Percentiles rank a stretch among this genome's conserved stretches.
Conservation (phyloP, 305 asterid genomes). For the Rubia peregrina region DNA sequence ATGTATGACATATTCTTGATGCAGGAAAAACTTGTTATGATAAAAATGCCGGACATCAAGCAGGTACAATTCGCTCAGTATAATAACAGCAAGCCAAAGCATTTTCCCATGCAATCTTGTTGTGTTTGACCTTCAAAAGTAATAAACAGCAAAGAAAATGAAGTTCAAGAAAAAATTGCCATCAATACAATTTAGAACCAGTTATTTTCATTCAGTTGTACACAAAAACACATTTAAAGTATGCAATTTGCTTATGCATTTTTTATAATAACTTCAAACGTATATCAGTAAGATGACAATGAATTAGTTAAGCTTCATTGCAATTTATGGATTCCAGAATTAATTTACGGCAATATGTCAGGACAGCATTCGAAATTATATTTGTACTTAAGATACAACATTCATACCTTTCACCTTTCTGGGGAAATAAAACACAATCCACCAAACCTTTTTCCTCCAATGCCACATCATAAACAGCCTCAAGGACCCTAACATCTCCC, state of each 20-base stretch:
- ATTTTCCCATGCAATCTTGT: neutral
- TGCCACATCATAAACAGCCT: conserved; percentile 58
- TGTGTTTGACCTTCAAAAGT: neutral
- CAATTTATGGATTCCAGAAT: no score
- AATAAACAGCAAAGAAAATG: neutral
- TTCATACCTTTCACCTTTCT: conserved; percentile 72
- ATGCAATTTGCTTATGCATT: neutral
- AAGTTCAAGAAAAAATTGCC: neutral
- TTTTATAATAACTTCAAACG: neutral
- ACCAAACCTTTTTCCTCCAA: conserved; percentile 45
- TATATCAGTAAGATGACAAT: neutral
- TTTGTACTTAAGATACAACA: neutral
- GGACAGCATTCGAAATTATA: neutral
- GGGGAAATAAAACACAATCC: conserved; percentile 87
- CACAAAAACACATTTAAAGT: no score
- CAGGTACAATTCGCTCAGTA: neutral
- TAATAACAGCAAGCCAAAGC: neutral
- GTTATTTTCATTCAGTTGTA: neutral
- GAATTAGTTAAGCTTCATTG: neutral
- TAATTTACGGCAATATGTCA: neutral
- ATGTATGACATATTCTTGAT: neutral
- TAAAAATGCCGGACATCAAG: neutral
- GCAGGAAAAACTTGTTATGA: neutral
- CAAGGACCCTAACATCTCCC: conserved; percentile 81
- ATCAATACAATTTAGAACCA: neutral